Percentiles rank a stretch among this genome's conserved stretches.
These are phyloP conservation scores for Fraxinus albicans DNA, from an alignment of 305 asterid species.

Conservation along the genomic window DNA sequence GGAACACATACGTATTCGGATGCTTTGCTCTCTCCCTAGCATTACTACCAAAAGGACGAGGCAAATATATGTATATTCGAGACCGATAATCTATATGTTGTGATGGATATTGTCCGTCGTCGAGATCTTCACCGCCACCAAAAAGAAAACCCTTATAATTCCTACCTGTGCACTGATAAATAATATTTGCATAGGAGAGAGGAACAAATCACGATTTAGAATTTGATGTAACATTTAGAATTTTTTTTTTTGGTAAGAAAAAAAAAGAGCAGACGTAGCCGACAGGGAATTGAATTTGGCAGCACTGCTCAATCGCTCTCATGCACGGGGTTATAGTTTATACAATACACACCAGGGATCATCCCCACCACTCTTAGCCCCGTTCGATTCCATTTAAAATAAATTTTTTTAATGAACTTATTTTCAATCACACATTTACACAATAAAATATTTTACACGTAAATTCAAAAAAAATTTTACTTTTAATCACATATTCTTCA, in stretches of 20 bases:
- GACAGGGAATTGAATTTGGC: background rate
- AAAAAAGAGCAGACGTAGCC: background rate
- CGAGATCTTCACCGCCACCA: background rate
- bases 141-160: background rate
- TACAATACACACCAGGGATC: background rate
- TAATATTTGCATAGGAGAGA: background rate
- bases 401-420: too few relatives aligned
- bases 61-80: background rate
- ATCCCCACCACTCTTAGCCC: too few relatives aligned
- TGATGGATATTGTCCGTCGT: background rate
- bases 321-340: background rate
- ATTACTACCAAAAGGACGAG: background rate
- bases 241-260: background rate
- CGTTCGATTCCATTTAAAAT: too few relatives aligned
- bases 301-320: background rate
- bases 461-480: too few relatives aligned
- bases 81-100: background rate
- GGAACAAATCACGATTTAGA: background rate
- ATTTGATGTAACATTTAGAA: background rate
- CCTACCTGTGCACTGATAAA: background rate
- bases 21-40: background rate
- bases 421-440: too few relatives aligned
- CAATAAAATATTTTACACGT: too few relatives aligned
- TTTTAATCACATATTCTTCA: too few relatives aligned
- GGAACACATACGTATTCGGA: background rate